phyloP scores from a whole-genome alignment of 768 basidiomycete genomes.

The Neoboletus magnificus region DNA sequence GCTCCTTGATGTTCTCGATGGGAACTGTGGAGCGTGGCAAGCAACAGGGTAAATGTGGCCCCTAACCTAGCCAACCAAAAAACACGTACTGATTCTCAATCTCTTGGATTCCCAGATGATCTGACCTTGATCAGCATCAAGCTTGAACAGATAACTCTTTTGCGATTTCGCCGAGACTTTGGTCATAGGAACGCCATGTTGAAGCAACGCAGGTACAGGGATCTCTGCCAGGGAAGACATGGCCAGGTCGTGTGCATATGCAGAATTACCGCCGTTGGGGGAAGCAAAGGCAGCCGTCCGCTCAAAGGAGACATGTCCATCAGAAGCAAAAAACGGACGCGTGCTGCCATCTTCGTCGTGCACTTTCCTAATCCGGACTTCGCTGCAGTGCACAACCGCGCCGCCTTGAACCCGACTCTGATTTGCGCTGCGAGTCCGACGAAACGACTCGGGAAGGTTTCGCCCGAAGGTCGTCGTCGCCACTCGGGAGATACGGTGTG shows the following conservation, averaged over 20 bases:
- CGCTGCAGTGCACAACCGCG: neutral
- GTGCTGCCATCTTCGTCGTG: neutral
- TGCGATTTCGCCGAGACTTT: conserved; percentile 80
- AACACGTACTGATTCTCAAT: conserved; percentile 55
- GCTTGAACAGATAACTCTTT: conserved; percentile 63
- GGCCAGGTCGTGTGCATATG: neutral
- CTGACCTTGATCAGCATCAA: conserved; percentile 79
- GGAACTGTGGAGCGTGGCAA: conserved; percentile 51
- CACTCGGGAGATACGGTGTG: conserved; percentile 35
- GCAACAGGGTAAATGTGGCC: neutral
- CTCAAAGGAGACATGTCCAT: neutral
- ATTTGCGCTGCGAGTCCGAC: conserved; percentile 10
- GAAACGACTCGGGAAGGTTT: conserved; percentile 25
- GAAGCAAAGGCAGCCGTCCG: neutral
- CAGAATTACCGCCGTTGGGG: neutral
- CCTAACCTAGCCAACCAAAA: neutral
- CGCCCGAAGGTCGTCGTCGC: conserved; percentile 30
- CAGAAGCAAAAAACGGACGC: neutral
- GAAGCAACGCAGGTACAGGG: conserved; percentile 54
- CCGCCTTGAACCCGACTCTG: neutral
- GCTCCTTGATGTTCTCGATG: conserved; percentile 83
- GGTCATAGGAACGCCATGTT: conserved; percentile 69
- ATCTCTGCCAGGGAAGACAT: conserved; percentile 35
- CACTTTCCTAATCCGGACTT: conserved; percentile 26
- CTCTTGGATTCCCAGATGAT: conserved; percentile 77